Conservation (phyloP, 2,329 filamentous ascomycete species). For the Colletotrichum sp. region DNA sequence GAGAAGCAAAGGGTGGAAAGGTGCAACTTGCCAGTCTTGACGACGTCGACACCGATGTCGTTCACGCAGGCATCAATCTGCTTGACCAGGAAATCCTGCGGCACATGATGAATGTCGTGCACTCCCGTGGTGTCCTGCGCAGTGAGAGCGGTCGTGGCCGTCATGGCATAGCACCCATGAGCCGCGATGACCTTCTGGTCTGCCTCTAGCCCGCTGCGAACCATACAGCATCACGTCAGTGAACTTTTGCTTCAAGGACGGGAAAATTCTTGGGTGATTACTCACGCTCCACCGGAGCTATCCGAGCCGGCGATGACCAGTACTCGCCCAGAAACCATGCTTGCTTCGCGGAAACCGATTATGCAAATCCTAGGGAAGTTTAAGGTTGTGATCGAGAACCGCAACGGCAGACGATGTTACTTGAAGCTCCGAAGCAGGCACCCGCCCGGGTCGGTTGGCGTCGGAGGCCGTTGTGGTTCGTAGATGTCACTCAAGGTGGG, state of each 20-base stretch:
- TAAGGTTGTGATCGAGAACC: not conserved
- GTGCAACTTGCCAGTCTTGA: conserved; percentile 78
- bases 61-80: conserved; percentile 85
- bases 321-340: conserved; percentile 57
- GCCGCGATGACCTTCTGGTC: conserved; percentile 94
- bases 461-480: not conserved
- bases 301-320: conserved; percentile 89
- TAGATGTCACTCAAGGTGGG: conserved; percentile 18
- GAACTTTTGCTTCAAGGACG: not conserved
- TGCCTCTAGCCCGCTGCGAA: conserved; percentile 82
- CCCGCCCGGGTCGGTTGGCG: not conserved
- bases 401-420: not conserved
- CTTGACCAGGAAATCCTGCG: conserved; percentile 78
- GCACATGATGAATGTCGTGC: conserved; percentile 78
- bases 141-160: conserved; percentile 93
- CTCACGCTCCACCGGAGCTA: conserved; percentile 85
- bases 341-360: not conserved
- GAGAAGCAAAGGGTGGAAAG: not conserved
- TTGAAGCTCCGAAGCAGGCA: not conserved
- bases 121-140: conserved; percentile 93
- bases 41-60: conserved; percentile 86
- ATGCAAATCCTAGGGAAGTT: not conserved
- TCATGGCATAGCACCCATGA: conserved; percentile 95
- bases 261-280: not conserved
- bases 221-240: not conserved